Percentiles rank a stretch among this genome's conserved stretches.
These are phyloP conservation scores for Naganishia kalamii DNA, from an alignment of 768 basidiomycete genomes.

Conservation along the genomic window DNA sequence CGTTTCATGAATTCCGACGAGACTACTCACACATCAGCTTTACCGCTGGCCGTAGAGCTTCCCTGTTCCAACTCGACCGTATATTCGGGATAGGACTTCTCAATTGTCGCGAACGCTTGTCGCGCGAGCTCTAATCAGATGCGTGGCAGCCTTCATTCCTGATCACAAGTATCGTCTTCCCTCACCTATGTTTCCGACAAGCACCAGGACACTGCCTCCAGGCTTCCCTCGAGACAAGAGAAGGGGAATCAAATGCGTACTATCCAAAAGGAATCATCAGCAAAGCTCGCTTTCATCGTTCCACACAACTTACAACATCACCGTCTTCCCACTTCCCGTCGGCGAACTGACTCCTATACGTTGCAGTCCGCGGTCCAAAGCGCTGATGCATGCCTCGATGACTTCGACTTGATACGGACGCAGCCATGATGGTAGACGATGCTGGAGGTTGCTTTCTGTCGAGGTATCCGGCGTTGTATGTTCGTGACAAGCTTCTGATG, in stretches of 20 bases:
- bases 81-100: slow-evolving; percentile 62
- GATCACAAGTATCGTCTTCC: not conserved
- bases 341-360: slow-evolving; percentile 48
- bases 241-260: slow-evolving; percentile 25
- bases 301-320: slow-evolving; percentile 57
- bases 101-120: slow-evolving; percentile 72
- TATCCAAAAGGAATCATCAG: not conserved
- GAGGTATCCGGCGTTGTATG: no score
- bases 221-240: slow-evolving; percentile 38
- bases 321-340: slow-evolving; percentile 63
- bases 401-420: slow-evolving; percentile 85
- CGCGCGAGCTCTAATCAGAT: slow-evolving; percentile 61
- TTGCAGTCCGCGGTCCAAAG: slow-evolving; percentile 60
- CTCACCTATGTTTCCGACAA: slow-evolving; percentile 67
- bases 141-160: not conserved
- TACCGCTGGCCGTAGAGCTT: slow-evolving; percentile 63
- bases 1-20: not conserved
- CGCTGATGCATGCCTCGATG: slow-evolving; percentile 66
- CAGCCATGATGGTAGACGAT: slow-evolving; percentile 3
- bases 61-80: slow-evolving; percentile 91
- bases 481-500: no score
- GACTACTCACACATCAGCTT: slow-evolving; percentile 69
- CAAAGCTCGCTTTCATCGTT: no score
- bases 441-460: not conserved
- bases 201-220: slow-evolving; percentile 61